Evolutionary conservation across 176 grass and related monocot genomes (phyloP).

Genomic region (Hordeum vulgare): DNA sequence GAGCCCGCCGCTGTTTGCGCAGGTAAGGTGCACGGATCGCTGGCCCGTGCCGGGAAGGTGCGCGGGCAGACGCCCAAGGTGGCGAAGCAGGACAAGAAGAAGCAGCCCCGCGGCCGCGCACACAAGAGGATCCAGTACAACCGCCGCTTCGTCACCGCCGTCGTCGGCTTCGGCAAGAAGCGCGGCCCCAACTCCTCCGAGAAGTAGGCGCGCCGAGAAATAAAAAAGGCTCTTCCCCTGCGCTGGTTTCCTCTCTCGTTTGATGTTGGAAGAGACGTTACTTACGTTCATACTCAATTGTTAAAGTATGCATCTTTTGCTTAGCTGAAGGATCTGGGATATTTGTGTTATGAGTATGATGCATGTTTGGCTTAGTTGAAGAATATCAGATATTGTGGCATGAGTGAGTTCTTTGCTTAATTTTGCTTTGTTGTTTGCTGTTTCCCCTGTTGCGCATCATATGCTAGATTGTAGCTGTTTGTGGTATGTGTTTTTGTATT

Average conservation of each 20-base stretch:
- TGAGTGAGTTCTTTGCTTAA: neutral
- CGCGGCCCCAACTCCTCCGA: slow-evolving; percentile 87
- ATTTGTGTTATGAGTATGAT: no score
- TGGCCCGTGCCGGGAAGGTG: slow-evolving; percentile 84
- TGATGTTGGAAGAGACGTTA: neutral
- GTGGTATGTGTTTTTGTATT: neutral
- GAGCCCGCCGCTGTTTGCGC: neutral
- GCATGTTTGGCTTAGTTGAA: neutral
- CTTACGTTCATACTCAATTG: neutral
- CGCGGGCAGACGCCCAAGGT: slow-evolving; percentile 84
- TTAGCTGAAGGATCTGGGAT: neutral
- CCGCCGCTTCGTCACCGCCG: slow-evolving; percentile 83
- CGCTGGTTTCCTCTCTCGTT: neutral
- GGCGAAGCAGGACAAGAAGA: slow-evolving; percentile 93
- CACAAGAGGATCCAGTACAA: slow-evolving; percentile 95
- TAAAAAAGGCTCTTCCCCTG: neutral
- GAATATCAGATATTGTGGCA: slow-evolving; percentile 20
- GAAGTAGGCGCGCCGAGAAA: slow-evolving; percentile 37
- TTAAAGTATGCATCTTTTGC: neutral
- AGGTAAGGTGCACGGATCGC: slow-evolving; percentile 89
- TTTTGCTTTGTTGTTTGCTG: neutral
- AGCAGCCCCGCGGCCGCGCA: slow-evolving; percentile 75
- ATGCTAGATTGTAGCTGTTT: neutral
- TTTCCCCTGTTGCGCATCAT: no score
- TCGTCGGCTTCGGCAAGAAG: slow-evolving; percentile 88